Evolutionary conservation across 202 grass and related monocot species (phyloP), one percentile per base, ranked within the genome.

Genomic region (Setaria viridis): DNA sequence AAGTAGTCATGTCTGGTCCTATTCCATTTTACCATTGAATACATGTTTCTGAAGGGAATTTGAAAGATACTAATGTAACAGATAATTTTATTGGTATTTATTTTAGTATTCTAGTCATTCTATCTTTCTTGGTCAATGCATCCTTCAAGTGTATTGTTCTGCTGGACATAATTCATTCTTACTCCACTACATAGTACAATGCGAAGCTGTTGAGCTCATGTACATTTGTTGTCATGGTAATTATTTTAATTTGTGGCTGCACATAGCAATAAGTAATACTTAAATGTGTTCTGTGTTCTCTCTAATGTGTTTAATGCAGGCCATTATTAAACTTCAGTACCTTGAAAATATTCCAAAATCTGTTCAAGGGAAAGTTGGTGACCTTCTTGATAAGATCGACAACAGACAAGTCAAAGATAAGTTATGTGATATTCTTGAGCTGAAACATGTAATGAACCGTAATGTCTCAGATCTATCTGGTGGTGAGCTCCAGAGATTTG

Each of bases 401-500:
- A 70, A 97, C 74, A 92, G 94, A 71, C 80, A 87, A 11, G 65
- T 78, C 74, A 94, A 97, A 79, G 78, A 87, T 32, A 80, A 70
- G 33, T 55, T 97, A 32, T 94, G 94, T 78, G 77, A 70, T 74
- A 85, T 89, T 67, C 88, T 97, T 10, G 92, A 94, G 41, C 74
- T 97, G 80, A 97, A 92, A 80, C 92, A 94, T 78, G 75, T 94
- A 75, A 85, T 97, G 66, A 88, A 89, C 79, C 81, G 94, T 54
- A 90, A 97, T 72, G 66, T 97, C 39, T 87, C 86, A 80, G 94
- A 94, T 87, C 76, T 97, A 62, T 97, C 94, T 84, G 94, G 94
- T 71, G 94, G 94, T 50, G 94, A 97, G 66, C 86, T 97, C 71
- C 92, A 97, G 87, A 94, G 94, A 76, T 92, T 97, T 90, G 90